Conservation (phyloP, 208 protist species). For the Leishmania martiniquensis region DNA sequence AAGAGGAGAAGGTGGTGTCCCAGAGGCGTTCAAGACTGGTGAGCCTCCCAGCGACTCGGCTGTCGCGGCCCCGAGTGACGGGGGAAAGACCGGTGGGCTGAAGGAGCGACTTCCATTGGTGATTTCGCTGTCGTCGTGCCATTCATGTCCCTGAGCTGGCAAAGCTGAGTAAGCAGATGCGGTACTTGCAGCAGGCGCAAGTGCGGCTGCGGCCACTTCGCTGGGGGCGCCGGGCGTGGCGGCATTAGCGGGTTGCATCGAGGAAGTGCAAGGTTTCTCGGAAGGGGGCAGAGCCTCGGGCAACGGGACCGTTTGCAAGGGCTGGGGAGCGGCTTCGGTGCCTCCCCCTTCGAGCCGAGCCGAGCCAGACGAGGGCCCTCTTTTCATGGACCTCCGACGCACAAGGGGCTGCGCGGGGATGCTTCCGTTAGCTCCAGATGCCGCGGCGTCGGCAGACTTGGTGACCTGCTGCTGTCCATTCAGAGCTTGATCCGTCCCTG, state of each 20-base stretch:
- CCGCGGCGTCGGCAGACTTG: not conserved
- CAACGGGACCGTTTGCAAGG: not conserved
- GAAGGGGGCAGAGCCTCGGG: not conserved
- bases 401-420: not conserved
- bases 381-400: not conserved
- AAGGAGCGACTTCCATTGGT: not conserved
- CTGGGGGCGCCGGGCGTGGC: not conserved
- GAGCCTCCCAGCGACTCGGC: not conserved
- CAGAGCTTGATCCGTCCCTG: not conserved
- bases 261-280: not conserved
- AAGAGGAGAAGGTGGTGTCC: conserved; percentile 8
- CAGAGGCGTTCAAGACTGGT: not conserved
- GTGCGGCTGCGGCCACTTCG: not conserved
- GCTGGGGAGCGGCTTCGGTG: not conserved
- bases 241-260: not conserved
- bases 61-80: not conserved
- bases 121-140: conserved; percentile 1
- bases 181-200: not conserved
- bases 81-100: not conserved
- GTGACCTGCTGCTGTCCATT: not conserved
- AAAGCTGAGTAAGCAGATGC: not conserved
- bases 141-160: not conserved
- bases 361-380: not conserved
- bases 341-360: not conserved
- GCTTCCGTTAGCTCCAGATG: not conserved